A percentile compares a stretch with the other conserved stretches of the same genome.
These are phyloP conservation scores for Rhizopogon salebrosus DNA, from an alignment of 768 basidiomycete species.

Conservation along the genomic window DNA sequence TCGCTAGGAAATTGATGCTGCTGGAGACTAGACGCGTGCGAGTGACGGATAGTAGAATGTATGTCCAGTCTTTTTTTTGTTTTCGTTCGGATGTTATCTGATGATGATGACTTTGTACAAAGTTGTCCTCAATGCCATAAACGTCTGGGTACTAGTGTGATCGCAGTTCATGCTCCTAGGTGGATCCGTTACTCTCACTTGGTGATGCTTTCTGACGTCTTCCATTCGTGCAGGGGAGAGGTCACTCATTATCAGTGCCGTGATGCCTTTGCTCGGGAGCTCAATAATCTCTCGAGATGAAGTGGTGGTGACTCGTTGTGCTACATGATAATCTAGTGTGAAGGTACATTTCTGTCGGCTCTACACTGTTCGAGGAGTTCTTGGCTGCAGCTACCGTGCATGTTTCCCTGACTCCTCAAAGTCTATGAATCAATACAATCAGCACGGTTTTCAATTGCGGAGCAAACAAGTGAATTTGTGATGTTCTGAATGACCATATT, in stretches of 20 bases:
- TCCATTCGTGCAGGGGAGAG: conserved; percentile 59
- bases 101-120: conserved; percentile 5
- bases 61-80: conserved; percentile 27
- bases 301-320: not conserved
- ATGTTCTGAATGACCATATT: not conserved
- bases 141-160: conserved; percentile 86
- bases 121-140: conserved; percentile 98
- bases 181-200: conserved; percentile 26
- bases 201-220: not conserved
- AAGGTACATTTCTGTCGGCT: not conserved
- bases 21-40: conserved; percentile 81
- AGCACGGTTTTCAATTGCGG: too few species aligned
- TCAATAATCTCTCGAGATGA: conserved; percentile 34
- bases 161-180: conserved; percentile 89
- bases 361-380: not conserved
- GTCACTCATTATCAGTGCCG: conserved; percentile 97
- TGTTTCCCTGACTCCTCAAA: not conserved
- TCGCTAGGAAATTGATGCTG: conserved; percentile 66
- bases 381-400: not conserved
- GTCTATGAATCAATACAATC: not conserved
- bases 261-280: conserved; percentile 64
- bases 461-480: not conserved
- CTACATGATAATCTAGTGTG: not conserved
- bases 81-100: not conserved
- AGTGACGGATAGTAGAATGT: conserved; percentile 92